A percentile compares a stretch with the other conserved stretches of the same genome.
These are phyloP conservation scores for Salmacisia buchloeana DNA, from an alignment of 1,284 basidiomycete genomes.

Conservation along the genomic window DNA sequence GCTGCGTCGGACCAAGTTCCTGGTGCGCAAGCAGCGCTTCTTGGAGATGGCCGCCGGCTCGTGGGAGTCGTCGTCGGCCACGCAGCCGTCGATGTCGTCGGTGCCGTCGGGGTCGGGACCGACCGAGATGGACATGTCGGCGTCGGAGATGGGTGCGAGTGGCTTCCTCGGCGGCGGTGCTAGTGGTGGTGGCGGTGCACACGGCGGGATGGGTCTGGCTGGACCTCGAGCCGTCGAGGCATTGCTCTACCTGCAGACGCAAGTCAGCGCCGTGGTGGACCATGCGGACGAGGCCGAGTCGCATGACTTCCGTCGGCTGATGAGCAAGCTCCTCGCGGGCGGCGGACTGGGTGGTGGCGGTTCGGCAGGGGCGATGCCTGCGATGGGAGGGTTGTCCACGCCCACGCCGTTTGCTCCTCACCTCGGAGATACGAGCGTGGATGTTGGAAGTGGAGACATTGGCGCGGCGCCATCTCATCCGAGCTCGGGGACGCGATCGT, in stretches of 20 bases:
- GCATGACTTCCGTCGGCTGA: conserved; percentile 45
- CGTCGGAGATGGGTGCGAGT: not conserved
- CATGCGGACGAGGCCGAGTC: conserved; percentile 43
- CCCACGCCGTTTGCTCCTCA: not conserved
- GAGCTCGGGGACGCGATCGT: not conserved
- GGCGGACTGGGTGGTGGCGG: not conserved
- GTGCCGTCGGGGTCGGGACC: not conserved
- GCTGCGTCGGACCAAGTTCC: conserved; percentile 45
- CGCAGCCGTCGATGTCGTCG: not conserved
- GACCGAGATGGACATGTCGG: conserved; percentile 9
- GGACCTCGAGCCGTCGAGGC: conserved; percentile 39
- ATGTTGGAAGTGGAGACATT: not conserved
- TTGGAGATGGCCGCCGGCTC: conserved; percentile 32
- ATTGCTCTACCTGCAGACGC: conserved; percentile 49
- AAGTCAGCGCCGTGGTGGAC: conserved; percentile 47
- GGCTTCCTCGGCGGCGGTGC: not conserved
- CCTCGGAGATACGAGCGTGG: not conserved
- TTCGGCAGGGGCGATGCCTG: not conserved
- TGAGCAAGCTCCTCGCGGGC: conserved; percentile 39
- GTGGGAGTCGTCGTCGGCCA: no score
- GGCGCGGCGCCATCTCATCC: not conserved
- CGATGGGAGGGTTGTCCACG: not conserved
- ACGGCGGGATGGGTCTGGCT: conserved; percentile 4
- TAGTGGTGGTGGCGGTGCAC: conserved; percentile 18
- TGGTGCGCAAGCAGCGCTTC: conserved; percentile 47